Conservation (phyloP, 1,139 yeast species). For the Tardiomyces digboiensis region DNA sequence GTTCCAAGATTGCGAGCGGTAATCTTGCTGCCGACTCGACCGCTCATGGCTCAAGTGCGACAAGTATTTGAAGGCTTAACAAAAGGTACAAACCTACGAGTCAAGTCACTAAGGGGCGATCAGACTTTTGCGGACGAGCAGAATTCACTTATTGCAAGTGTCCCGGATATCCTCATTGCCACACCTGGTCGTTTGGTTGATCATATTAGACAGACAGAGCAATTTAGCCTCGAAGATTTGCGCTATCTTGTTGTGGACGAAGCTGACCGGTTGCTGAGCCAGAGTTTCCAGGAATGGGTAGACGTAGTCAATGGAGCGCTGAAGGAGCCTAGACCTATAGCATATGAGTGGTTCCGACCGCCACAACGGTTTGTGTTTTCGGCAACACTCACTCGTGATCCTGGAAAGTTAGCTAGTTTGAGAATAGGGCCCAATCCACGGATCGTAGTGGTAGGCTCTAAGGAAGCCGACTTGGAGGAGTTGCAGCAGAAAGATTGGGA, state of each 20-base stretch:
- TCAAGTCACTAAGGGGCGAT: conserved; percentile 53
- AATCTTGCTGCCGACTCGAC: conserved; percentile 82
- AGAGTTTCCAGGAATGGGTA: conserved; percentile 93
- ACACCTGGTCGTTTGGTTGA: conserved; percentile 97
- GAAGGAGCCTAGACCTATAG: background rate
- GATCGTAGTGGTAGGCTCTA: conserved; percentile 53
- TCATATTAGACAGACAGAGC: conserved; percentile 41
- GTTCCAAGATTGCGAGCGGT: conserved; percentile 74
- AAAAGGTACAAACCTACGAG: conserved; percentile 55
- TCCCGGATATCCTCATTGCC: conserved; percentile 71
- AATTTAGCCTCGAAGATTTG: conserved; percentile 37
- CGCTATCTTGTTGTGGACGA: conserved; percentile 81
- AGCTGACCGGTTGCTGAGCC: conserved; percentile 87
- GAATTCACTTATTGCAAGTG: conserved; percentile 30
- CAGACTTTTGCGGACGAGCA: conserved; percentile 62
- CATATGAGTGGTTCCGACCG: conserved; percentile 20
- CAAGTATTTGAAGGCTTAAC: conserved; percentile 50
- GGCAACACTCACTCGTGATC: conserved; percentile 91
- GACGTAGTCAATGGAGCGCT: conserved; percentile 32
- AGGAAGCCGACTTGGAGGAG: conserved; percentile 33
- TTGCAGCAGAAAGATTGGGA: conserved; percentile 37
- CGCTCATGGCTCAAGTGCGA: conserved; percentile 75
- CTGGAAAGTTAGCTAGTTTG: conserved; percentile 70
- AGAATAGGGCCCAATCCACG: conserved; percentile 51
- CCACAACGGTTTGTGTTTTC: conserved; percentile 67